Evolutionary conservation across 306 rosid genomes (phyloP).

Genomic region (Alnus rubra): DNA sequence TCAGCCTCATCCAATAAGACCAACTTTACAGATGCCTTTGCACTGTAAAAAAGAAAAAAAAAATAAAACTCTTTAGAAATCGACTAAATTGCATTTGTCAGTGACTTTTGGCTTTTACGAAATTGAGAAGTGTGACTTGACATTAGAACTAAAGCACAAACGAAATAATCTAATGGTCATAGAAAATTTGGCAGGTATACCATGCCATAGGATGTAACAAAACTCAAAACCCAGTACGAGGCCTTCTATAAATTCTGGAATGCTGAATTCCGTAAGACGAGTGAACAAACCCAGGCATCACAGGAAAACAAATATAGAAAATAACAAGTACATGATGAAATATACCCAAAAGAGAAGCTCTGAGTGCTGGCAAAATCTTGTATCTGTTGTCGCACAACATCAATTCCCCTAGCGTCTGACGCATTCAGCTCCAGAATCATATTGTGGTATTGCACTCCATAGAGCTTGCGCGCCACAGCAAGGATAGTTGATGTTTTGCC

Average conservation of each 20-base stretch:
- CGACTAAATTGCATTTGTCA: conserved; percentile 21
- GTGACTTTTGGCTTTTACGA: background rate
- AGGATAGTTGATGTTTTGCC: conserved; percentile 96
- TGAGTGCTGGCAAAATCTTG: conserved; percentile 96
- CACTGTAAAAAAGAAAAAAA: conserved; percentile 29
- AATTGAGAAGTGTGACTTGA: background rate
- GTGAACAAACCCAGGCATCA: background rate
- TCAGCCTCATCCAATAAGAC: conserved; percentile 91
- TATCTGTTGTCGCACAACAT: conserved; percentile 89
- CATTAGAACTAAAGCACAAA: background rate
- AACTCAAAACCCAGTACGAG: background rate
- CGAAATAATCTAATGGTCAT: background rate
- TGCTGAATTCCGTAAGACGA: background rate
- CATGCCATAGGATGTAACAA: background rate
- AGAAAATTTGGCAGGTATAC: background rate
- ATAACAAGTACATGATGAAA: conserved; percentile 12
- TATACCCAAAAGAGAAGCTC: conserved; percentile 89
- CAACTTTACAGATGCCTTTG: conserved; percentile 77
- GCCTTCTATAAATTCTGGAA: background rate
- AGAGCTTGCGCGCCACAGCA: conserved; percentile 85
- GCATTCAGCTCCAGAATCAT: conserved; percentile 97
- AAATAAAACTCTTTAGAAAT: background rate
- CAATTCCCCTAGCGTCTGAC: conserved; percentile 94
- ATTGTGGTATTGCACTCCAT: conserved; percentile 67
- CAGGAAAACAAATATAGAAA: background rate